Conservation (phyloP, 305 asterid genomes). For the Ruellia speciosa region DNA sequence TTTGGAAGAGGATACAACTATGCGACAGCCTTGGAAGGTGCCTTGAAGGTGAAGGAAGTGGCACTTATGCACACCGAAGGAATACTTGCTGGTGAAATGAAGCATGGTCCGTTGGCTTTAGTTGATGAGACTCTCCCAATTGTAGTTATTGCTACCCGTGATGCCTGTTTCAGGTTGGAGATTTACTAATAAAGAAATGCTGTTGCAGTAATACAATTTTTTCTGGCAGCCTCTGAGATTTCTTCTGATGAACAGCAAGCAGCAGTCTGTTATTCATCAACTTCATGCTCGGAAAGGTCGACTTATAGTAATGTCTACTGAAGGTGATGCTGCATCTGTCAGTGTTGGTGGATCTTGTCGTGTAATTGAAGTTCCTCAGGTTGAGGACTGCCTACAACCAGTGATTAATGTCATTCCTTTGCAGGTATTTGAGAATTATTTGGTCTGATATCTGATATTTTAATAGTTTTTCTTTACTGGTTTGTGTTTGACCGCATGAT, state of each 20-base stretch:
- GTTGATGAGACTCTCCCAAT: slow-evolving; percentile 92
- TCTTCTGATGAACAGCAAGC: slow-evolving; percentile 56
- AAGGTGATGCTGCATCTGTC: slow-evolving; percentile 79
- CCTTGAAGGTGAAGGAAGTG: slow-evolving; percentile 96
- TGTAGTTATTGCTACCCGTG: slow-evolving; percentile 87
- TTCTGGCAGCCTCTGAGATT: background rate
- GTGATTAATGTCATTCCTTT: slow-evolving; percentile 84
- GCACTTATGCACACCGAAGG: slow-evolving; percentile 99
- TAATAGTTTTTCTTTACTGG: background rate
- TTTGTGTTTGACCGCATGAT: no score
- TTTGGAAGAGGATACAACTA: slow-evolving; percentile 95
- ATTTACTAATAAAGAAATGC: background rate
- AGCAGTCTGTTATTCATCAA: slow-evolving; percentile 91
- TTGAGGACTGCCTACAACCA: slow-evolving; percentile 92
- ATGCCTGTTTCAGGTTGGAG: slow-evolving; percentile 80
- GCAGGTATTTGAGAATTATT: slow-evolving; percentile 43
- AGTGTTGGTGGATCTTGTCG: slow-evolving; percentile 77
- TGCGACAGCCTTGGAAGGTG: slow-evolving; percentile 95
- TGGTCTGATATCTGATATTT: background rate
- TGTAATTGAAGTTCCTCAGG: slow-evolving; percentile 80
- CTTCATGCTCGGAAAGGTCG: slow-evolving; percentile 97
- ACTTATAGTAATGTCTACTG: slow-evolving; percentile 77
- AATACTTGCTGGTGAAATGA: slow-evolving; percentile 98
- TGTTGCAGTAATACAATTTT: slow-evolving; percentile 6
- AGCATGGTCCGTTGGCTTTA: slow-evolving; percentile 93